Evolutionary conservation across 1,284 basidiomycete genomes (phyloP).

Genomic region (Pseudomicrostroma phylloplanum): DNA sequence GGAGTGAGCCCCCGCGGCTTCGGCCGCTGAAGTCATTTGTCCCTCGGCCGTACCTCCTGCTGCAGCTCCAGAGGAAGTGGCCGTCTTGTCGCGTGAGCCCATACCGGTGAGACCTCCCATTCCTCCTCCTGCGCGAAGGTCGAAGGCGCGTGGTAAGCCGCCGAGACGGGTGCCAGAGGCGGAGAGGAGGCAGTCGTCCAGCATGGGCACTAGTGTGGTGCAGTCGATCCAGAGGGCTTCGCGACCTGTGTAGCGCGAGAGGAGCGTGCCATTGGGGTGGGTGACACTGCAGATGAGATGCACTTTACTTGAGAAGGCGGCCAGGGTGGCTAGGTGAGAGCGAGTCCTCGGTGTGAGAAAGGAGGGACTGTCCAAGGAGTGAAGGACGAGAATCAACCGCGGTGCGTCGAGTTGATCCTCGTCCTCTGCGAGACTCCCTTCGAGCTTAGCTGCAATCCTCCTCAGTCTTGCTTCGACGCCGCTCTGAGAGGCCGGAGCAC

Average conservation of each 20-base stretch:
- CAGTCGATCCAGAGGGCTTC: slow-evolving; percentile 12
- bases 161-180: background rate
- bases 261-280: slow-evolving; percentile 9
- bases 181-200: slow-evolving; percentile 12
- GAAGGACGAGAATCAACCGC: slow-evolving; percentile 1
- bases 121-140: slow-evolving; percentile 8
- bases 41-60: background rate
- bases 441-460: background rate
- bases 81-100: no score
- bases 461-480: slow-evolving; percentile 1
- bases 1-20: background rate
- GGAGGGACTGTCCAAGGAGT: slow-evolving; percentile 2
- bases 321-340: background rate
- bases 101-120: background rate
- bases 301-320: background rate
- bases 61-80: background rate
- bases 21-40: background rate
- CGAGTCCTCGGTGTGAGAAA: slow-evolving; percentile 6
- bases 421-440: slow-evolving; percentile 2
- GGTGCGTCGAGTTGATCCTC: background rate
- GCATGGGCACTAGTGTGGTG: slow-evolving; percentile 9
- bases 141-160: slow-evolving; percentile 10
- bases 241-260: background rate
- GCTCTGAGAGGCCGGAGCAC: background rate
- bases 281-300: slow-evolving; percentile 7